Conservation (phyloP, 805 yeast species). For the Saturnispora zaruensis region DNA sequence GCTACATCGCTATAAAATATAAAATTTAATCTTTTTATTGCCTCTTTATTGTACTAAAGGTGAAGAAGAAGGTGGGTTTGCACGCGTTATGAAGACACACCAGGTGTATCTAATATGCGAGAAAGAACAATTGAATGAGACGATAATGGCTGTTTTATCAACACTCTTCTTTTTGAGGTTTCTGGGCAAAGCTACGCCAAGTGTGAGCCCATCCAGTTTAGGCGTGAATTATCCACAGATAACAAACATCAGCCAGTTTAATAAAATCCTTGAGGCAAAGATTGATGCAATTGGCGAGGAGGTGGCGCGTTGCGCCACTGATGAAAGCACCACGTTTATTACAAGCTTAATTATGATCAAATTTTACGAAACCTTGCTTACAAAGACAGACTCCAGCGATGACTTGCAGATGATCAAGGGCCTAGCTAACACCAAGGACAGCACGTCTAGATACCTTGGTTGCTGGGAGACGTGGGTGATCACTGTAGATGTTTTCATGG, state of each 20-base stretch:
- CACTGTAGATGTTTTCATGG: constrained; percentile 35
- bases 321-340: background rate
- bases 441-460: constrained; percentile 9
- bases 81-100: background rate
- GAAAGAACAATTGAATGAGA: constrained; percentile 45
- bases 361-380: constrained; percentile 20
- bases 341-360: background rate
- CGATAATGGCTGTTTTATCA: constrained; percentile 53
- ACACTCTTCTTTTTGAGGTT: constrained; percentile 61
- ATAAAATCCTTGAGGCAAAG: background rate
- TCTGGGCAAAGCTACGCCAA: constrained; percentile 36
- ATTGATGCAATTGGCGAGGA: background rate
- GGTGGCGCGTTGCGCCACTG: background rate
- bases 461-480: constrained; percentile 72
- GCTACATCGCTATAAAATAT: background rate
- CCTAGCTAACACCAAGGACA: background rate
- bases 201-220: background rate
- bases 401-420: background rate
- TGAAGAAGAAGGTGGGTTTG: background rate
- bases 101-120: constrained; percentile 34
- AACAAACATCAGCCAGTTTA: background rate
- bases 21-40: background rate
- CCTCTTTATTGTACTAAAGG: background rate
- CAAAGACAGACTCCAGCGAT: constrained; percentile 3
- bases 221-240: background rate